phyloP scores from a whole-genome alignment of 1,139 yeast species.

The Saccharomyces hybrid region DNA sequence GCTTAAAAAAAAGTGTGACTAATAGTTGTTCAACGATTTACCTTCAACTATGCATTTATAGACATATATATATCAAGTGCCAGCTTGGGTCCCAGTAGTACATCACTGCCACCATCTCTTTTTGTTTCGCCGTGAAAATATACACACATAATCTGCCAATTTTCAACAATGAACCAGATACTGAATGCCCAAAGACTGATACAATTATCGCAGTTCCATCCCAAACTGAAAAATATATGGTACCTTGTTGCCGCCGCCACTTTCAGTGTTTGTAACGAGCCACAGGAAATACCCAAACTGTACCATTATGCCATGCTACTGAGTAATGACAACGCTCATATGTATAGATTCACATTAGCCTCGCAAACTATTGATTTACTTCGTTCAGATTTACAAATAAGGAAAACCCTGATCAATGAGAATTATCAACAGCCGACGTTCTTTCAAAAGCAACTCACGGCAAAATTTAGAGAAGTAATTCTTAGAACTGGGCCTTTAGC shows the following conservation, averaged over 20 bases:
- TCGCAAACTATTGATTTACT: constrained; percentile 15
- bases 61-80: neutral
- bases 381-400: constrained; percentile 6
- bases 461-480: constrained; percentile 62
- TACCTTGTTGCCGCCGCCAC: constrained; percentile 74
- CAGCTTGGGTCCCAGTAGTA: neutral
- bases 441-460: constrained; percentile 36
- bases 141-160: neutral
- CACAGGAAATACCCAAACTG: constrained; percentile 68
- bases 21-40: neutral
- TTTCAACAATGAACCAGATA: constrained; percentile 13
- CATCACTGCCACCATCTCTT: too few species aligned
- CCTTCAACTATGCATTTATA: neutral
- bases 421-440: constrained; percentile 18
- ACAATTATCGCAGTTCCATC: constrained; percentile 41
- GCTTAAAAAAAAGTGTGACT: neutral
- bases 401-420: constrained; percentile 12
- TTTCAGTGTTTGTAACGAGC: constrained; percentile 71
- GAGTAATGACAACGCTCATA: constrained; percentile 31
- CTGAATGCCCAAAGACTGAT: constrained; percentile 58
- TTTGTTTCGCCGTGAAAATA: neutral
- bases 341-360: constrained; percentile 10
- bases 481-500: constrained; percentile 67
- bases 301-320: constrained; percentile 66
- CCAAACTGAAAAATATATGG: constrained; percentile 56